Evolutionary conservation across 164 flowering plant species (phyloP), one percentile per base, ranked within the genome.

Genomic region (Liriodendron chinense): DNA sequence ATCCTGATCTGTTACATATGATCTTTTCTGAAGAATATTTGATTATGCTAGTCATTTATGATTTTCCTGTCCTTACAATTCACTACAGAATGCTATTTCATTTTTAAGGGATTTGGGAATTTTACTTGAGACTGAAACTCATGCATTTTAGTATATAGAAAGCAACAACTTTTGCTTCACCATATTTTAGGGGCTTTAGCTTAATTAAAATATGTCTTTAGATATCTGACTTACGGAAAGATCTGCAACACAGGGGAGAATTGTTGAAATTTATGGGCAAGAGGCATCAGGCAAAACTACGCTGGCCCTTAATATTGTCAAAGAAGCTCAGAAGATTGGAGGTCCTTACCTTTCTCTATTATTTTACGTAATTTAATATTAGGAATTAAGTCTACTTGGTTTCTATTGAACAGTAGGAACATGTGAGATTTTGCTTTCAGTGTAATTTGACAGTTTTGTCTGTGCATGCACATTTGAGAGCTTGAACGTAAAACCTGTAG

Each of bases 281-380:
- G 97, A 94, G 85, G 95, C 97, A 79, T 93, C 95, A 14, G 98
- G 98, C 47, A 94, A 94, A 82, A 94, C 97, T 76, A 92, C 96
- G 1, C 89, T 94, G 72, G 96, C 91, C 50, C 92, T 92, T 78
- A 92, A 92, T 73, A 77, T 91, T 68, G 91, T 91, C 74, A 91
- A 83, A 82, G 98, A 94, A 85, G 97, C 98, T 82, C 98, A 94
- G 83, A 94, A 88, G 85, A 89, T 82, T 75, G 97, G 98, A 87
- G 98, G 98, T 90, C 26, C 26, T n/a, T 18, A 20, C 23, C 16
- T 70, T 34, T 34, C 43, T 7, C 43, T 3, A 14, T 63, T 63
- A 7, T 63, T 22, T 22, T 22, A 20, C 66, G 1, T 63, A 63
- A 20, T 63, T 20, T 21, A 63, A 21, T 63, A 21, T 63, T 63